A percentile compares a stretch with the other conserved stretches of the same genome.
Evolutionary conservation across 345 rosid genomes (phyloP).

Genomic region (Rhizophora mangle): DNA sequence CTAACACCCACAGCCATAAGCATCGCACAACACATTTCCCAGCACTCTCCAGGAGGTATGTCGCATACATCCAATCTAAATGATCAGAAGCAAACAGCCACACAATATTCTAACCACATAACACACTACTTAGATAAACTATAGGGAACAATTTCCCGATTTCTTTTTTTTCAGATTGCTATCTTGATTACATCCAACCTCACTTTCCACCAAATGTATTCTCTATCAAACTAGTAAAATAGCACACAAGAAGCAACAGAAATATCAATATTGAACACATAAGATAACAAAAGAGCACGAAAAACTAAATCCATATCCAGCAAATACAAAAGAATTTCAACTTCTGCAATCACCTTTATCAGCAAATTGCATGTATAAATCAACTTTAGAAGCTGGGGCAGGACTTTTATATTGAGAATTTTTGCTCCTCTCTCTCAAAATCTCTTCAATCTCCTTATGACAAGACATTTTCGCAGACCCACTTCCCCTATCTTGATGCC

Average conservation of each 20-base stretch:
- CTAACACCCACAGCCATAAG: background rate
- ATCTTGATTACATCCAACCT: background rate
- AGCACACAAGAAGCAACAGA: slow-evolving; percentile 4
- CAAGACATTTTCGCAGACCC: slow-evolving; percentile 91
- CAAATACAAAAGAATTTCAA: slow-evolving; percentile 7
- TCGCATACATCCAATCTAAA: background rate
- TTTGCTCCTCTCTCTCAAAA: slow-evolving; percentile 81
- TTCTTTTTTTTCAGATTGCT: background rate
- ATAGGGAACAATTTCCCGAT: background rate
- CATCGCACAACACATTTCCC: background rate
- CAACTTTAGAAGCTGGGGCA: slow-evolving; percentile 66
- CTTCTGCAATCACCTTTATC: slow-evolving; percentile 64
- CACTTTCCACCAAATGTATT: background rate
- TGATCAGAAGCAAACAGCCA: background rate
- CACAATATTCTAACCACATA: background rate
- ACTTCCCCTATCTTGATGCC: slow-evolving; percentile 71
- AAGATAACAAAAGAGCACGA: background rate
- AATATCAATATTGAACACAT: slow-evolving; percentile 2
- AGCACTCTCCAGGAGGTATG: background rate
- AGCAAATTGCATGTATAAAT: slow-evolving; percentile 79
- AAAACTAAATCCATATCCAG: background rate
- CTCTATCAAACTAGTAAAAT: background rate
- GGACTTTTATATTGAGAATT: slow-evolving; percentile 66
- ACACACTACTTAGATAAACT: background rate
- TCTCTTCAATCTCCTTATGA: slow-evolving; percentile 94